A percentile compares a stretch with the other conserved stretches of the same genome.
Evolutionary conservation across 257 asterid genomes (phyloP).

Genomic region (Ehretia macrophylla): DNA sequence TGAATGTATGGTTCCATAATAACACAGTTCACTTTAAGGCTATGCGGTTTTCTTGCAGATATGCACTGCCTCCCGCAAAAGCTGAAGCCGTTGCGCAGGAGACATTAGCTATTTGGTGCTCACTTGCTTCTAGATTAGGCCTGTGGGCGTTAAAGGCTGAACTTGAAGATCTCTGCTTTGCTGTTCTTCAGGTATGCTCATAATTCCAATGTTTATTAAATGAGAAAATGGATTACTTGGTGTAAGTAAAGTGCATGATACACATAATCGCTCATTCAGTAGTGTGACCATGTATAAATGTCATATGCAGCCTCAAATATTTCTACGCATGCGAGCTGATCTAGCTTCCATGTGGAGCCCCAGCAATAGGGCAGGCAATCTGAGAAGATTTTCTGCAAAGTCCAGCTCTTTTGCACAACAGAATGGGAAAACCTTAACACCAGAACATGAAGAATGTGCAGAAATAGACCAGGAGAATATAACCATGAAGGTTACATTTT

Average conservation of each 20-base stretch:
- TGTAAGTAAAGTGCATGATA: slow-evolving; percentile 5
- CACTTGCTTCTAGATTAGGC: slow-evolving; percentile 95
- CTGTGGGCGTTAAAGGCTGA: slow-evolving; percentile 98
- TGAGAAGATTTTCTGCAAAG: slow-evolving; percentile 54
- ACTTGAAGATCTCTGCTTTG: slow-evolving; percentile 96
- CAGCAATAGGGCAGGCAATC: slow-evolving; percentile 43
- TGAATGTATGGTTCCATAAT: background rate
- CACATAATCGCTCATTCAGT: slow-evolving; percentile 5
- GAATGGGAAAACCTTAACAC: slow-evolving; percentile 11
- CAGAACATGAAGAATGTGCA: slow-evolving; percentile 45
- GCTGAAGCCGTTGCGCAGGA: slow-evolving; percentile 97
- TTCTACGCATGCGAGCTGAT: slow-evolving; percentile 76
- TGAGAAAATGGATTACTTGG: background rate
- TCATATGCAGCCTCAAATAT: slow-evolving; percentile 68
- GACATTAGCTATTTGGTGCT: slow-evolving; percentile 95
- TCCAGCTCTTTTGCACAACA: slow-evolving; percentile 31
- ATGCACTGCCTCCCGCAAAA: slow-evolving; percentile 78
- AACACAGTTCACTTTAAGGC: slow-evolving; percentile 5
- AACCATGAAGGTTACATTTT: slow-evolving; percentile 62
- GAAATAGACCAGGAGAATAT: slow-evolving; percentile 50
- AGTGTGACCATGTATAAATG: slow-evolving; percentile 1
- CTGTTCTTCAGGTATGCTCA: slow-evolving; percentile 78
- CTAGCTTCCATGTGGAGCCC: slow-evolving; percentile 91
- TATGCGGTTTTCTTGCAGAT: slow-evolving; percentile 37
- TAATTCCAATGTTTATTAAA: slow-evolving; percentile 3